Base-by-base conservation (phyloP, 257 asterid genomes). In the Jasminum sambac region DNA sequence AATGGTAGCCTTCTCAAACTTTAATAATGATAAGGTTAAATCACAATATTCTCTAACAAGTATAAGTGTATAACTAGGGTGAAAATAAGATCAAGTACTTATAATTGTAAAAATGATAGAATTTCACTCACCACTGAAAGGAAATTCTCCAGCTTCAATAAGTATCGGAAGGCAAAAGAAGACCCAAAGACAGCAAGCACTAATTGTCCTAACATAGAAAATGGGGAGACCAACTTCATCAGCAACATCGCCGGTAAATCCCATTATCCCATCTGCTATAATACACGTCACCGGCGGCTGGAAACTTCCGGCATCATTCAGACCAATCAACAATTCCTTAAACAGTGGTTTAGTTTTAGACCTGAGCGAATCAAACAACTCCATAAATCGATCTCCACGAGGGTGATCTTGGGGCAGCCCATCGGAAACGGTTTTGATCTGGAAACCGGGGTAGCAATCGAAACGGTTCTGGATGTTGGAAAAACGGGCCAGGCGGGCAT, bases 381-480 rank as follows among this genome's bases (percentile, higher is more conserved):
- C 88, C 72, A 76, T 9, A 63, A 82, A 73, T 48, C 59, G 83
- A 11, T 79, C 85, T 9, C 79, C 87, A 14, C 88, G 83, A 0
- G 88, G 86, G 40, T 77, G 86, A 23, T 81, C 76, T 25, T 78
- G 84, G 5, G 92, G 82, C 26, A 89, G 58, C 37, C 95, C 96
- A 30, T 89, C 96, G 0, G 92, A 38, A 44, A 87, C 52, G 0
- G 92, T 72, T 10, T 61, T 77, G 80, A 87, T 76, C 0, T 61
- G 81, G 52, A 89, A 85, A 7, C 74, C 73, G 0, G 85, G 78
- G 76, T 80, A 85, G 63, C 46, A 76, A 8, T 26, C 13, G 78
- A 85, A 86, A 14, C 87, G 89, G 73, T 72, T 14, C 0, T 41
- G 82, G 37, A 85, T 60, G 78, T 70, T 74, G 58, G 89, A 66